Evolutionary conservation across 768 basidiomycete species (phyloP).

Genomic region (Tricholoma furcatifolium): DNA sequence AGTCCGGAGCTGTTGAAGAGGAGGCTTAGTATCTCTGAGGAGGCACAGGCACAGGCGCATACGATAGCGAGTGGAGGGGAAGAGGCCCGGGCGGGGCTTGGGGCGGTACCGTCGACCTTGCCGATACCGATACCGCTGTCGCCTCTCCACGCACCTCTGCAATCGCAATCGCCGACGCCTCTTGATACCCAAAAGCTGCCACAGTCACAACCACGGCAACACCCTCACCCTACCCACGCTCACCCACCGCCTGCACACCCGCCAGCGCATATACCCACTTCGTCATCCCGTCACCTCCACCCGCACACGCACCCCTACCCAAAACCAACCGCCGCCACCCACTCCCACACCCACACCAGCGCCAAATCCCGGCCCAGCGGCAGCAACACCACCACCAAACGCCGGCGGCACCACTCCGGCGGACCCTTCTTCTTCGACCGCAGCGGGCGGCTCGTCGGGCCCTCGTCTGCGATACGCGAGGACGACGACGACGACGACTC

Average conservation of each 20-base stretch:
- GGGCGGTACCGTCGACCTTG: neutral
- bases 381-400: neutral
- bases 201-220: too few species aligned
- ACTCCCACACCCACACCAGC: neutral
- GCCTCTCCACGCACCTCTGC: too few species aligned
- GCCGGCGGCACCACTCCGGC: slow-evolving; percentile 29
- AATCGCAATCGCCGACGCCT: too few species aligned
- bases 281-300: too few species aligned
- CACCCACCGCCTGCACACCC: too few species aligned
- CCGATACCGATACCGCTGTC: too few species aligned
- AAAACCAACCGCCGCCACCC: neutral
- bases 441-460: slow-evolving; percentile 15
- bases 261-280: too few species aligned
- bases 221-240: too few species aligned
- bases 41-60: too few species aligned
- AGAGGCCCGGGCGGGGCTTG: neutral
- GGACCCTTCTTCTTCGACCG: slow-evolving; percentile 28
- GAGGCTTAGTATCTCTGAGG: neutral
- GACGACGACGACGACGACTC: neutral
- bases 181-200: too few species aligned
- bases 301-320: too few species aligned
- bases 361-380: neutral
- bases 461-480: slow-evolving; percentile 5
- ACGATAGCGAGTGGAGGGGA: neutral
- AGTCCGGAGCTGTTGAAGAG: neutral